These are phyloP conservation scores for Chlamydomonas sphaeroides DNA, from an alignment of 139 green algal genomes.

Conservation along the genomic window DNA sequence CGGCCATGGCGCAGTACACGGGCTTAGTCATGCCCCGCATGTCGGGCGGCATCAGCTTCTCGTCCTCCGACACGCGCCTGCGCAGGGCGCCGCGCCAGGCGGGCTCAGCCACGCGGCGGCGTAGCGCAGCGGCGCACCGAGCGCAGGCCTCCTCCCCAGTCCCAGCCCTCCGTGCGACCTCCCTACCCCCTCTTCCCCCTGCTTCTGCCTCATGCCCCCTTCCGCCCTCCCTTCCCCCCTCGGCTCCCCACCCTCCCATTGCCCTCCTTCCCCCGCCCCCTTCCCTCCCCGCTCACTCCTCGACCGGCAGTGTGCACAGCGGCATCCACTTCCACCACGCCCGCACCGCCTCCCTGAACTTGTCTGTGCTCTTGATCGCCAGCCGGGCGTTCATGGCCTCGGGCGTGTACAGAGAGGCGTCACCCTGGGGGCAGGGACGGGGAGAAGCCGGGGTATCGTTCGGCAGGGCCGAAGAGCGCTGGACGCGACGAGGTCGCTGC, in stretches of 20 bases:
- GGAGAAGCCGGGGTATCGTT: no score
- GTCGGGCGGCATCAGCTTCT: constrained; percentile 20
- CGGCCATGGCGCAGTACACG: constrained; percentile 41
- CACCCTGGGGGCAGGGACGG: neutral
- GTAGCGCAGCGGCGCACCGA: no score
- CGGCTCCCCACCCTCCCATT: no score
- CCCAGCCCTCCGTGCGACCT: no score
- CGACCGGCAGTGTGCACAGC: constrained; percentile 6
- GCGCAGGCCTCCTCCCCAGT: no score
- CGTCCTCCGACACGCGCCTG: constrained; percentile 14
- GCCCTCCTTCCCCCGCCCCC: neutral
- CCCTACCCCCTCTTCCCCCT: no score
- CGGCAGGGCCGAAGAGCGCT: no score
- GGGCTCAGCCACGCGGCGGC: no score
- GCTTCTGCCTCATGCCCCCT: neutral
- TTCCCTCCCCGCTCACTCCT: neutral
- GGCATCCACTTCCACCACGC: constrained; percentile 31
- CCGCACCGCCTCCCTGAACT: constrained; percentile 9
- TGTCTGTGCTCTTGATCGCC: neutral
- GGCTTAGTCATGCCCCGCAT: constrained; percentile 38
- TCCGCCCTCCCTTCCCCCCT: neutral
- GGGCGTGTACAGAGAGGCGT: constrained; percentile 32
- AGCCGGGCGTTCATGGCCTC: constrained; percentile 4
- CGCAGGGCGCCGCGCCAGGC: no score
- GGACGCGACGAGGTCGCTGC: no score